Evolutionary conservation across 495 filamentous ascomycete species (phyloP).

Genomic region (Umbilicaria muhlenbergii): DNA sequence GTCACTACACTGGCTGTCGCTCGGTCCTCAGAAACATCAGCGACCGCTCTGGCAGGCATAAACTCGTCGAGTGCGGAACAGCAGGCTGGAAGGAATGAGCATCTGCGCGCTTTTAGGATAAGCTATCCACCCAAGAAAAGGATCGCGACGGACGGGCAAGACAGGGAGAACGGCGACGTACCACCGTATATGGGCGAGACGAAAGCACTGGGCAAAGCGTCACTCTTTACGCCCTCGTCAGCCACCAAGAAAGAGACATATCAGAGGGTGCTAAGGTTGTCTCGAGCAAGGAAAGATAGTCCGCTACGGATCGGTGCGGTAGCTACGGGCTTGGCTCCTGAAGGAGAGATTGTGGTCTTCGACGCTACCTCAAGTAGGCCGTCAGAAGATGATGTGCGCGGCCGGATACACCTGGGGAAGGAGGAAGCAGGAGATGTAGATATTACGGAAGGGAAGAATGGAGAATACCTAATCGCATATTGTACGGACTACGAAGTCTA

Average conservation of each 20-base stretch:
- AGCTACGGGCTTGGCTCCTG: slow-evolving; percentile 55
- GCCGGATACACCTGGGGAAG: slow-evolving; percentile 43
- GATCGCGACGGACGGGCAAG: slow-evolving; percentile 19
- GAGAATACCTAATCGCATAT: slow-evolving; percentile 56
- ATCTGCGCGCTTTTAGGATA: slow-evolving; percentile 68
- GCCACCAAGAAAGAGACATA: slow-evolving; percentile 47
- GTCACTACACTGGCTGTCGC: slow-evolving; percentile 67
- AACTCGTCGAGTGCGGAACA: slow-evolving; percentile 64
- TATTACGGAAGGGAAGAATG: slow-evolving; percentile 34
- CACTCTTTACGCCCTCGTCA: slow-evolving; percentile 46
- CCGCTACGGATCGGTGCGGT: slow-evolving; percentile 50
- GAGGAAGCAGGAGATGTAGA: slow-evolving; percentile 76
- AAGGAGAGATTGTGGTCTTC: slow-evolving; percentile 69
- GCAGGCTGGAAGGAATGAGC: slow-evolving; percentile 66
- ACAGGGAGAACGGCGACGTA: slow-evolving; percentile 8
- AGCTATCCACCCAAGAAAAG: slow-evolving; percentile 24
- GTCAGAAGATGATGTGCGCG: slow-evolving; percentile 42
- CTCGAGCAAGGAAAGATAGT: slow-evolving; percentile 31
- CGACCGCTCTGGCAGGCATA: slow-evolving; percentile 63
- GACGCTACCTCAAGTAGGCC: slow-evolving; percentile 40
- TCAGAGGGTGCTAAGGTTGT: slow-evolving; percentile 62
- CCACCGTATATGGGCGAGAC: slow-evolving; percentile 18
- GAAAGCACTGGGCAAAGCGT: slow-evolving; percentile 19
- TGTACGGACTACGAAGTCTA: slow-evolving; percentile 66
- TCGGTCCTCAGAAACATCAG: slow-evolving; percentile 34